Evolutionary conservation across 2,329 filamentous ascomycete genomes (phyloP).

Genomic region (Talaromyces verruculosus): DNA sequence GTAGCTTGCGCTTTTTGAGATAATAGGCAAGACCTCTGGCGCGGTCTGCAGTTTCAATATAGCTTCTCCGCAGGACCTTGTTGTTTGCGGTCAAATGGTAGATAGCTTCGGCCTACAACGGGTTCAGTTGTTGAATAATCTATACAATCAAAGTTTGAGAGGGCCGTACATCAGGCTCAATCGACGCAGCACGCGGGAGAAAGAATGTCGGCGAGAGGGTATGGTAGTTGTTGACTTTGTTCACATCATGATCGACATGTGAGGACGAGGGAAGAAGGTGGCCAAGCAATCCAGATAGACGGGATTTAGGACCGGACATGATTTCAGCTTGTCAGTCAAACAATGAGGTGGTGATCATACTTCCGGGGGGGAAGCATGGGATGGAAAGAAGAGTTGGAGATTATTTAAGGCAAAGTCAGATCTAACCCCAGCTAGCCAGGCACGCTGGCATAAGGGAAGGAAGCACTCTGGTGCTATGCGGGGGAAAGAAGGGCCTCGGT

Average conservation of each 20-base stretch:
- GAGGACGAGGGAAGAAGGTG: constrained; percentile 27
- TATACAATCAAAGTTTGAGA: background rate
- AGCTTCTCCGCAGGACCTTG: constrained; percentile 70
- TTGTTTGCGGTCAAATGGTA: constrained; percentile 81
- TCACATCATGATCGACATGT: constrained; percentile 13
- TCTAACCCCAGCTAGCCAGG: background rate
- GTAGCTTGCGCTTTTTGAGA: constrained; percentile 69
- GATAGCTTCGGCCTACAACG: constrained; percentile 71
- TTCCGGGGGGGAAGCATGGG: background rate
- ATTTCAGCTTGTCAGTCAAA: background rate
- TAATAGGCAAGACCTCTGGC: constrained; percentile 87
- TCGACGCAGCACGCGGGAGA: constrained; percentile 77
- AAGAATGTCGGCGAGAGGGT: constrained; percentile 85
- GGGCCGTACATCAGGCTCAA: constrained; percentile 70
- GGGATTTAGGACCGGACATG: constrained; percentile 31
- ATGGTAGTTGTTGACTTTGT: constrained; percentile 42
- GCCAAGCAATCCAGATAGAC: constrained; percentile 33
- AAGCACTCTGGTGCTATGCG: background rate
- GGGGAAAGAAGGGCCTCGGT: constrained; percentile 4
- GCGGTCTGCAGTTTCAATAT: constrained; percentile 79
- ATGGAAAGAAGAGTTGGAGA: background rate
- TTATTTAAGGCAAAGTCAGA: background rate
- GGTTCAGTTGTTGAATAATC: background rate
- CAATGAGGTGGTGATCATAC: background rate
- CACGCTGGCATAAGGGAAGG: background rate